Conservation (phyloP, 2,329 filamentous ascomycete genomes). For the Diaporthe caulivora region DNA sequence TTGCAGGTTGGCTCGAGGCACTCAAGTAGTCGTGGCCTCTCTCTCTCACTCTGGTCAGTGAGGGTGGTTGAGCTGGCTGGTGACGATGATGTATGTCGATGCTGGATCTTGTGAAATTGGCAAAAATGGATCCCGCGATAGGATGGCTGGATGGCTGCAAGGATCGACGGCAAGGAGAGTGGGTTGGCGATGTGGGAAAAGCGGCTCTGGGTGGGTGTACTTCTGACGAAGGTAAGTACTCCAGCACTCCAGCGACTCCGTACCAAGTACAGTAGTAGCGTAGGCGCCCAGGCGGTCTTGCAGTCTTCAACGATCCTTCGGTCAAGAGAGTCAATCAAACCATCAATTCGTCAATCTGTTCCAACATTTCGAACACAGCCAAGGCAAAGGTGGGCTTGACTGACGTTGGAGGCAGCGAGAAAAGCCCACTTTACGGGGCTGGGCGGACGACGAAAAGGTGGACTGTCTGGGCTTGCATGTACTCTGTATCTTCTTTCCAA, state of each 20-base stretch:
- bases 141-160: conserved; percentile 26
- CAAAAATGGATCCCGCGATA: conserved; percentile 13
- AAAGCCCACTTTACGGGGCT: conserved; percentile 21
- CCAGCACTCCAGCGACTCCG: too few relatives aligned
- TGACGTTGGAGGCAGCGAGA: not conserved
- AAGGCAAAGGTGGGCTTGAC: conserved; percentile 19
- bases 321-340: not conserved
- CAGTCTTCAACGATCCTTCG: not conserved
- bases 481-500: not conserved
- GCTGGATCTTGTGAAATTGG: conserved; percentile 16
- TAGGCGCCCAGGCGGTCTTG: too few relatives aligned
- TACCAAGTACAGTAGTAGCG: too few relatives aligned
- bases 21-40: conserved; percentile 1
- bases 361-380: conserved; percentile 17
- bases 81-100: conserved; percentile 27
- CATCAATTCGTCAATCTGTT: not conserved
- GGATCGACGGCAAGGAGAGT: conserved; percentile 26
- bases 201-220: not conserved
- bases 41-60: not conserved
- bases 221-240: too few relatives aligned
- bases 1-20: conserved; percentile 10
- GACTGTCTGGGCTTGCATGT: too few relatives aligned
- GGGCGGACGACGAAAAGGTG: not conserved
- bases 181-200: conserved; percentile 1
- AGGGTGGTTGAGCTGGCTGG: not conserved